Percentiles rank a stretch among this genome's conserved stretches.
Conservation (phyloP, 1,284 basidiomycete species). For the Sanghuangporus baumii region DNA sequence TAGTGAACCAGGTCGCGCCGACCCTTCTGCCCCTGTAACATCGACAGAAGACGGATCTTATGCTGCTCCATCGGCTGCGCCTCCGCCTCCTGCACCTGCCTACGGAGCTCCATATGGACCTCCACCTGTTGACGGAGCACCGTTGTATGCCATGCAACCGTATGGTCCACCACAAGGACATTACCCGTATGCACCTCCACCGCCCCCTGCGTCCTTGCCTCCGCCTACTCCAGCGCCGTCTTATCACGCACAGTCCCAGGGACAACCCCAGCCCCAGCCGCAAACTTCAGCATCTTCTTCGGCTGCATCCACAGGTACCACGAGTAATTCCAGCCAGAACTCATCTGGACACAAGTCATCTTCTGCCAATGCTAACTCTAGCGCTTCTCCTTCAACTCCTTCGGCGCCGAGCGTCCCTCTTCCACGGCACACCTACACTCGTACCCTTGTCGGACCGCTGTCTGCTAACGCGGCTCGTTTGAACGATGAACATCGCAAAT, state of each 20-base stretch:
- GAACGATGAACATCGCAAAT: constrained; percentile 74
- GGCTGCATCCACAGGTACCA: background rate
- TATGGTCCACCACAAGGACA: constrained; percentile 28
- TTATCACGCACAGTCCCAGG: background rate
- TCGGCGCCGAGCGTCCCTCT: constrained; percentile 33
- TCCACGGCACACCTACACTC: constrained; percentile 67
- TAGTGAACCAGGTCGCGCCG: background rate
- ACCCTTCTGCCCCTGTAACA: background rate
- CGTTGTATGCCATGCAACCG: constrained; percentile 40
- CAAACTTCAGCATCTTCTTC: background rate
- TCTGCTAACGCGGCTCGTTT: constrained; percentile 80
- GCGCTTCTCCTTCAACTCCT: constrained; percentile 23
- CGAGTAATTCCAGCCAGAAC: background rate
- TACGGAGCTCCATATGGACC: constrained; percentile 46
- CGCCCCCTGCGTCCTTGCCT: constrained; percentile 22
- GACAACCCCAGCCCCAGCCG: background rate
- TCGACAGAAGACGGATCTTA: background rate
- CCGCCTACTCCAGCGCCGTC: constrained; percentile 19
- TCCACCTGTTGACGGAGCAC: constrained; percentile 42
- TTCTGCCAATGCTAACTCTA: constrained; percentile 33
- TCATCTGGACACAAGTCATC: background rate
- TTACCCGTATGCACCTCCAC: constrained; percentile 40
- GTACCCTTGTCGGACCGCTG: constrained; percentile 84
- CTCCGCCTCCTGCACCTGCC: constrained; percentile 31
- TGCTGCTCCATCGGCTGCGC: constrained; percentile 20